These are phyloP conservation scores for Trichosporon asahii DNA, from an alignment of 1,284 basidiomycete species.

Conservation along the genomic window DNA sequence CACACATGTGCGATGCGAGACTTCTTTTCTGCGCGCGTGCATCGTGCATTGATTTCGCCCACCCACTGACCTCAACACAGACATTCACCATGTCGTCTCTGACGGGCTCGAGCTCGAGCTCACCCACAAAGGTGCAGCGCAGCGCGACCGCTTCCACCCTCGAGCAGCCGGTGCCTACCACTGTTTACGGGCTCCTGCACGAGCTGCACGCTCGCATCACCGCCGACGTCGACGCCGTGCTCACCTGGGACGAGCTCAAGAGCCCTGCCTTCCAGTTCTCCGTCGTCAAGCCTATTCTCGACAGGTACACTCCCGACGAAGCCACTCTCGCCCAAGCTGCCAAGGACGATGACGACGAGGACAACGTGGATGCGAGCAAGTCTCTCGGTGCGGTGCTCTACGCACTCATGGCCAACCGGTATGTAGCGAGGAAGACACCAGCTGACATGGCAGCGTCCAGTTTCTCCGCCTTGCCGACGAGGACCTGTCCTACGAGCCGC, in stretches of 20 bases:
- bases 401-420: slow-evolving; percentile 49
- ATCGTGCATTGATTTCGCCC: background rate
- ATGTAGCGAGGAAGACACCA: background rate
- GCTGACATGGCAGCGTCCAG: slow-evolving; percentile 57
- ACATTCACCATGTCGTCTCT: background rate
- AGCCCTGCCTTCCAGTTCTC: slow-evolving; percentile 81
- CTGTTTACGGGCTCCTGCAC: slow-evolving; percentile 46
- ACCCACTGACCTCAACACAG: background rate
- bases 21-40: background rate
- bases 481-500: slow-evolving; percentile 69
- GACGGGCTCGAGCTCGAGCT: slow-evolving; percentile 3
- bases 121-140: background rate
- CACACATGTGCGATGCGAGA: background rate
- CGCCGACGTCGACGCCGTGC: slow-evolving; percentile 61
- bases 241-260: slow-evolving; percentile 79
- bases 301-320: slow-evolving; percentile 69
- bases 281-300: slow-evolving; percentile 71
- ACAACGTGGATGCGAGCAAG: background rate
- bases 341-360: background rate
- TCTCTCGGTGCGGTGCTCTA: slow-evolving; percentile 39
- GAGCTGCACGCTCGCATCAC: slow-evolving; percentile 37
- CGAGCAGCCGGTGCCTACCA: background rate
- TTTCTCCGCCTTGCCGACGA: slow-evolving; percentile 55
- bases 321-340: background rate
- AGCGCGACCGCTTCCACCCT: background rate